Evolutionary conservation across 176 grass and related monocot species (phyloP).

Genomic region (Carex littledalei): DNA sequence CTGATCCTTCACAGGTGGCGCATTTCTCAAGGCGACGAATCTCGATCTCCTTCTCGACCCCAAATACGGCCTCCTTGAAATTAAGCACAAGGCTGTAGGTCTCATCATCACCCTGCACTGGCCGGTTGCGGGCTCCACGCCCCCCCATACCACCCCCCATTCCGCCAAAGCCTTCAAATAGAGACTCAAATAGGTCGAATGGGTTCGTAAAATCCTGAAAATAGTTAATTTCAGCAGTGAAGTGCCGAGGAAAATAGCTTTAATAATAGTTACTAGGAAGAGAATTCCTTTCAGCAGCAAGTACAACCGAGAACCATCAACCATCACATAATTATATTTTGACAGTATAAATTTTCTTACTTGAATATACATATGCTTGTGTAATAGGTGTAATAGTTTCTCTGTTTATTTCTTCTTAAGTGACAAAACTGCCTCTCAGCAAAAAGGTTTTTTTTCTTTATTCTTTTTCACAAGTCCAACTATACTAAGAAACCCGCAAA

Average conservation of each 20-base stretch:
- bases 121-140: constrained; percentile 77
- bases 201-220: constrained; percentile 87
- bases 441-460: not conserved
- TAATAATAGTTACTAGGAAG: not conserved
- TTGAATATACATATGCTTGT: not conserved
- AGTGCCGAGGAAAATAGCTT: not conserved
- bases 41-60: constrained; percentile 95
- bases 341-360: not conserved
- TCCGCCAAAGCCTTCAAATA: constrained; percentile 94
- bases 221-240: not conserved
- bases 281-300: not conserved
- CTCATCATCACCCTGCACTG: constrained; percentile 94
- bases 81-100: constrained; percentile 83
- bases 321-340: not conserved
- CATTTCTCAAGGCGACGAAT: constrained; percentile 74
- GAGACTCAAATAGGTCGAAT: constrained; percentile 93
- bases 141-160: constrained; percentile 80
- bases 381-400: not conserved
- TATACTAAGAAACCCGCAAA: not conserved
- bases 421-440: not conserved
- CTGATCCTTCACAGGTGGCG: constrained; percentile 72
- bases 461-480: not conserved
- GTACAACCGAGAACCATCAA: not conserved
- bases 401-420: not conserved
- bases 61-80: constrained; percentile 95